Conservation (phyloP, 2,329 filamentous ascomycete genomes). For the Albifimbria verrucaria region DNA sequence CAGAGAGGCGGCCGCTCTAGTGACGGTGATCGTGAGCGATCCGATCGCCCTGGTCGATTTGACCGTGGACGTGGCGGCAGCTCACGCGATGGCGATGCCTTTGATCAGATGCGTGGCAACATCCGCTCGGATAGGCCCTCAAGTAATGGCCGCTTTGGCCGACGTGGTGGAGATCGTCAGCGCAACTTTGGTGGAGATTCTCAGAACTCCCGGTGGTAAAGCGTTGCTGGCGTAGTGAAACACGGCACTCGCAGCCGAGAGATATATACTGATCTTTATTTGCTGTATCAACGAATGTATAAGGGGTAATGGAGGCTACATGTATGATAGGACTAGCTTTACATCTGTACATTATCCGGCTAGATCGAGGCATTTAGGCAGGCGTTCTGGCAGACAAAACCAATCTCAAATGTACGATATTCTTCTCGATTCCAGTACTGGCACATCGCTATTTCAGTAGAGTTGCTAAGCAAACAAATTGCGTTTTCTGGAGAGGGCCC, state of each 20-base stretch:
- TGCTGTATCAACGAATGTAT: too few relatives aligned
- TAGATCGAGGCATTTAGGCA: not conserved
- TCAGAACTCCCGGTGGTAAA: too few relatives aligned
- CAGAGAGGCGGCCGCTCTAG: constrained; percentile 8
- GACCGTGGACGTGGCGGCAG: constrained; percentile 10
- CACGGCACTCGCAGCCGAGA: too few relatives aligned
- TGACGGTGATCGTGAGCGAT: too few relatives aligned
- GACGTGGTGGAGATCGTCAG: not conserved
- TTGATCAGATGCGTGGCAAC: not conserved
- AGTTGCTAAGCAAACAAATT: too few relatives aligned
- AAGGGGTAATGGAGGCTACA: not conserved
- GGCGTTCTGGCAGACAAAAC: not conserved
- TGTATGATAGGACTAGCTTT: not conserved
- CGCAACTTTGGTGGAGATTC: not conserved
- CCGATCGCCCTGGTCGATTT: constrained; percentile 8
- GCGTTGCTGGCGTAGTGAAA: too few relatives aligned
- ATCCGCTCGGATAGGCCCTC: not conserved
- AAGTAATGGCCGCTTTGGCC: not conserved
- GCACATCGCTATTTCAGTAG: not conserved
- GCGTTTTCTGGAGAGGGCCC: too few relatives aligned
- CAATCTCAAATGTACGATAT: constrained; percentile 2
- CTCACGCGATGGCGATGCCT: not conserved
- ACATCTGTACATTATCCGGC: not conserved
- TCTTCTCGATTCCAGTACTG: not conserved
- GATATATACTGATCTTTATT: too few relatives aligned